Evolutionary conservation across 2,329 filamentous ascomycete species (phyloP).

Genomic region (Boeremia lycopersici): DNA sequence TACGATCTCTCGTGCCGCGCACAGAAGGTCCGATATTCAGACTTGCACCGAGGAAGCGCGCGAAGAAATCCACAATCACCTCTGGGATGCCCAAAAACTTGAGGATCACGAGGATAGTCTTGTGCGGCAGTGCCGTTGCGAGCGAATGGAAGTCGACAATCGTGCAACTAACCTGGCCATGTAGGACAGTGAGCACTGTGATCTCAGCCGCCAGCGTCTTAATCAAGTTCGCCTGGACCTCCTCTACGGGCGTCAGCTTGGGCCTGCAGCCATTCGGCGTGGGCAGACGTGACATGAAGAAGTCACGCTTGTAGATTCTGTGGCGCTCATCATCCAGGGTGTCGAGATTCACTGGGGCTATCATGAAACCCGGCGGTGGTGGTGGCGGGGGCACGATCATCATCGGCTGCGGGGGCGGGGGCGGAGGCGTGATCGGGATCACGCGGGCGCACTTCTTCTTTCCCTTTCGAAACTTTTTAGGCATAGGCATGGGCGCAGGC

Average conservation of each 20-base stretch:
- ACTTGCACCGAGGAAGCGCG: slow-evolving; percentile 50
- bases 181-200: slow-evolving; percentile 27
- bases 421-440: neutral
- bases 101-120: slow-evolving; percentile 62
- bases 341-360: neutral
- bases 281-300: slow-evolving; percentile 38
- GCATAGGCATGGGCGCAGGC: neutral
- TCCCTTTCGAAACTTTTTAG: neutral
- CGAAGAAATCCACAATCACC: slow-evolving; percentile 65
- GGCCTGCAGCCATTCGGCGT: slow-evolving; percentile 14
- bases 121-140: slow-evolving; percentile 63
- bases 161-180: slow-evolving; percentile 18
- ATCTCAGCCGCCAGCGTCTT: slow-evolving; percentile 33
- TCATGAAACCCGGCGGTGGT: neutral
- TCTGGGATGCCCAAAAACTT: slow-evolving; percentile 64
- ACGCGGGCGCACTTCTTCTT: neutral
- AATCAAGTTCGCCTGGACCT: slow-evolving; percentile 31
- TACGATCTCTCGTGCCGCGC: slow-evolving; percentile 24
- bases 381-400: neutral
- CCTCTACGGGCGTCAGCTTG: slow-evolving; percentile 3
- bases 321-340: slow-evolving; percentile 23
- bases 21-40: slow-evolving; percentile 33
- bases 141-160: slow-evolving; percentile 54
- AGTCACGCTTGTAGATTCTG: slow-evolving; percentile 23
- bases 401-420: neutral